phyloP scores from a whole-genome alignment of 352 stramenopile species.

The Halophytophthora batemanensis region DNA sequence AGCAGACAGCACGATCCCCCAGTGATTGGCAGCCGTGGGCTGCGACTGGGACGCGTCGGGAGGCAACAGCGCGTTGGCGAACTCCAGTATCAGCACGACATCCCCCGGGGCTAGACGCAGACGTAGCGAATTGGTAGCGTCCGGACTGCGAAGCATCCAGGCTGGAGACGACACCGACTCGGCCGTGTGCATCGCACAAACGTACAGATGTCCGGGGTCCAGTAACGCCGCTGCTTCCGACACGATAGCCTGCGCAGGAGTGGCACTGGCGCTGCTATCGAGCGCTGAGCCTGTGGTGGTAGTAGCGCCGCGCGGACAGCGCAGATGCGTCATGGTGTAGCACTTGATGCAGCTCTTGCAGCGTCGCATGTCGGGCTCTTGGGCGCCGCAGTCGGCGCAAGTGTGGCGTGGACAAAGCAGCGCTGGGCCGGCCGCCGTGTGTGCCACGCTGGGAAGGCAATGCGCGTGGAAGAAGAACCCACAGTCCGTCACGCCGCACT shows the following conservation, averaged over 20 bases:
- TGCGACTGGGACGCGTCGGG: conserved; percentile 29
- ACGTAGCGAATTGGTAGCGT: conserved; percentile 33
- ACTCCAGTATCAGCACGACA: conserved; percentile 68
- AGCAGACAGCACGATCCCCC: conserved; percentile 46
- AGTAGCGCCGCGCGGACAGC: conserved; percentile 28
- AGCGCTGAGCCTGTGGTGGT: conserved; percentile 1
- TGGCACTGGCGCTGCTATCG: too few relatives aligned
- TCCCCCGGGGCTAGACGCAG: conserved; percentile 41
- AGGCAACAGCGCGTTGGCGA: conserved; percentile 55
- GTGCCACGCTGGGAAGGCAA: conserved; percentile 21
- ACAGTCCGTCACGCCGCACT: conserved; percentile 51
- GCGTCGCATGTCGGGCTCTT: conserved; percentile 48
- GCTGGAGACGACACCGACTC: conserved; percentile 7
- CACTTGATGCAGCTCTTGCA: conserved; percentile 62
- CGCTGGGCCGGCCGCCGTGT: conserved; percentile 11
- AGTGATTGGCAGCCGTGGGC: conserved; percentile 47
- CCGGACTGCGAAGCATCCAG: conserved; percentile 5
- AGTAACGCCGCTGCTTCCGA: conserved; percentile 4
- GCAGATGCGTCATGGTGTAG: conserved; percentile 41
- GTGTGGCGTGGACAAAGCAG: conserved; percentile 63
- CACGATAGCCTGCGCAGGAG: too few relatives aligned
- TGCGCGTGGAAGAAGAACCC: conserved; percentile 58
- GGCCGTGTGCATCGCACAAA: conserved; percentile 38
- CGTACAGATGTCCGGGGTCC: conserved; percentile 37
- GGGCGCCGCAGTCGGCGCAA: conserved; percentile 38